A percentile compares a stretch with the other conserved stretches of the same genome.
These are phyloP conservation scores for Debaryomyces udenii DNA, from an alignment of 1,139 yeast genomes.

Conservation along the genomic window DNA sequence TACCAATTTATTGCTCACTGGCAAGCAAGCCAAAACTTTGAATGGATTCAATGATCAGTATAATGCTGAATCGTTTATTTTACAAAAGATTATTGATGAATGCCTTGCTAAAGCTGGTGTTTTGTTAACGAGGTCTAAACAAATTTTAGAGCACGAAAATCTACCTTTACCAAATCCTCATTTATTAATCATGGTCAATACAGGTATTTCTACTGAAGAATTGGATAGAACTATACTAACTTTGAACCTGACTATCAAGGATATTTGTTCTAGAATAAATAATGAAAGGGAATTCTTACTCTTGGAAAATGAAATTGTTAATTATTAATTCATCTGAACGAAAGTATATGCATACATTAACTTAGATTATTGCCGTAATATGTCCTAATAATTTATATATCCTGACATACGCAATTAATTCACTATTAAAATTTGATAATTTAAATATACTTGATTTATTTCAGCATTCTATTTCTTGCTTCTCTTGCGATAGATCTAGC, in stretches of 20 bases:
- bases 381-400: conserved; percentile 8
- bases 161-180: conserved; percentile 74
- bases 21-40: conserved; percentile 37
- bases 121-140: conserved; percentile 69
- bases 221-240: conserved; percentile 30
- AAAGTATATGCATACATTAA: conserved; percentile 3
- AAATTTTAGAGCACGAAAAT: conserved; percentile 72
- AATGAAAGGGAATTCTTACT: conserved; percentile 21
- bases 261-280: conserved; percentile 21
- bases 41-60: conserved; percentile 46
- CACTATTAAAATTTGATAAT: conserved; percentile 3
- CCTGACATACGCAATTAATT: conserved; percentile 4
- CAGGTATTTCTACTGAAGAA: conserved; percentile 58
- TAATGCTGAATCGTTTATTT: conserved; percentile 61
- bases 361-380: background rate
- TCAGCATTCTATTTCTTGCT: conserved; percentile 50
- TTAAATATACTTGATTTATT: conserved; percentile 8
- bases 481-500: conserved; percentile 84
- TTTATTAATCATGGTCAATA: conserved; percentile 62
- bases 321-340: conserved; percentile 11
- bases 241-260: conserved; percentile 21
- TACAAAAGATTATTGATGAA: conserved; percentile 65
- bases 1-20: conserved; percentile 39
- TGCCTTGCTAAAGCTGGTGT: conserved; percentile 54
- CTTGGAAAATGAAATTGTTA: conserved; percentile 24